phyloP scores from a whole-genome alignment of 495 filamentous ascomycete genomes.

The Penicillium cosmopolitanum region DNA sequence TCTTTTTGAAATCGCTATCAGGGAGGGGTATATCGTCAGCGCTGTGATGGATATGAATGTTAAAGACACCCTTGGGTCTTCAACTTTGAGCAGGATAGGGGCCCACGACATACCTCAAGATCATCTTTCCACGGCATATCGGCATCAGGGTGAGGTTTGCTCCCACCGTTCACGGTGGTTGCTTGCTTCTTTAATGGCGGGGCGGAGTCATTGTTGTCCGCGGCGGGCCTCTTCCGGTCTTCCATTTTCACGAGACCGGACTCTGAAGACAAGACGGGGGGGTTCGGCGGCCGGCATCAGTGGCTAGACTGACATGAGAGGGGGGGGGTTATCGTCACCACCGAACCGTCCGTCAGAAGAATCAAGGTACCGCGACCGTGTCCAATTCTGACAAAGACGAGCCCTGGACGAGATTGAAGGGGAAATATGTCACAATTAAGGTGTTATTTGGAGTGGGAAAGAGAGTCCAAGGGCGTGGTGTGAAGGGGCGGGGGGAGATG shows the following conservation, averaged over 20 bases:
- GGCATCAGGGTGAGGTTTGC: slow-evolving; percentile 72
- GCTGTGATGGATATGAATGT: background rate
- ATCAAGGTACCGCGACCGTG: slow-evolving; percentile 35
- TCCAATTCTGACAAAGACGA: slow-evolving; percentile 30
- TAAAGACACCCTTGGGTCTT: background rate
- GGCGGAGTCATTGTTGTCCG: slow-evolving; percentile 74
- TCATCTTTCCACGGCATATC: slow-evolving; percentile 86
- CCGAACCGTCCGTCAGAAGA: slow-evolving; percentile 44
- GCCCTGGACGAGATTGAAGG: slow-evolving; percentile 6
- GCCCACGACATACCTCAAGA: slow-evolving; percentile 72
- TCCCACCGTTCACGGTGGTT: slow-evolving; percentile 69
- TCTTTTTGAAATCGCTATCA: slow-evolving; percentile 92
- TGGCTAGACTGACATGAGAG: slow-evolving; percentile 51
- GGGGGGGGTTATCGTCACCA: slow-evolving; percentile 42
- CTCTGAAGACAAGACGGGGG: slow-evolving; percentile 69
- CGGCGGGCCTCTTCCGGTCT: slow-evolving; percentile 90
- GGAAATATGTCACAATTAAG: slow-evolving; percentile 11
- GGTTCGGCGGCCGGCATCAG: slow-evolving; percentile 82
- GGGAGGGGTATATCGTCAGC: slow-evolving; percentile 16
- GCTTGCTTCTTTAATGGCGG: slow-evolving; percentile 87
- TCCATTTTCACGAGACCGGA: slow-evolving; percentile 88
- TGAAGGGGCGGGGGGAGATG: slow-evolving; percentile 20
- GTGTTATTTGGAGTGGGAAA: slow-evolving; percentile 4
- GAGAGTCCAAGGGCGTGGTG: slow-evolving; percentile 4
- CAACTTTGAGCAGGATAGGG: background rate